Conservation (phyloP, 2,329 filamentous ascomycete species). For the Neonectria faginata region DNA sequence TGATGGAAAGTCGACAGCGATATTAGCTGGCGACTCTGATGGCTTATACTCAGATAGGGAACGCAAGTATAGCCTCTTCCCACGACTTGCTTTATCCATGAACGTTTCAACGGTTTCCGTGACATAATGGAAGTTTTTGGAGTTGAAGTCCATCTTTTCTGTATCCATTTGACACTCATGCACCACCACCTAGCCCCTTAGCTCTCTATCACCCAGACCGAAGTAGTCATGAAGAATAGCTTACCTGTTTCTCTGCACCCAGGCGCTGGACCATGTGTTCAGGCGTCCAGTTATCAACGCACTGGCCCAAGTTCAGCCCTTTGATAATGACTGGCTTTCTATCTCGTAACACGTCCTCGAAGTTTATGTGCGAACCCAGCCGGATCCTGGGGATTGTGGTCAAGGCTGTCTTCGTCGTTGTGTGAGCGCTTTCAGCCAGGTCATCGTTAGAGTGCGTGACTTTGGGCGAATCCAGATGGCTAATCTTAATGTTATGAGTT, state of each 20-base stretch:
- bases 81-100: conserved; percentile 67
- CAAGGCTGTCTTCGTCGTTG: conserved; percentile 33
- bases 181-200: conserved; percentile 70
- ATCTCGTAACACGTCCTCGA: conserved; percentile 67
- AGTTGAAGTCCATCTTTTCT: conserved; percentile 80
- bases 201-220: not conserved
- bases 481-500: conserved; percentile 19
- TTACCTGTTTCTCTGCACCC: conserved; percentile 70
- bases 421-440: not conserved
- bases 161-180: conserved; percentile 70
- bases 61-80: conserved; percentile 79
- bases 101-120: conserved; percentile 76
- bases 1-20: conserved; percentile 77
- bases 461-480: conserved; percentile 47
- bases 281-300: conserved; percentile 74
- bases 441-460: conserved; percentile 34
- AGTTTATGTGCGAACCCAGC: conserved; percentile 66
- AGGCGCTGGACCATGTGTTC: conserved; percentile 74
- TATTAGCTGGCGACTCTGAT: conserved; percentile 74
- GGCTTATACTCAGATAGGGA: conserved; percentile 78
- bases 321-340: conserved; percentile 72
- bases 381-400: conserved; percentile 62
- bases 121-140: conserved; percentile 84
- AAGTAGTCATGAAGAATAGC: conserved; percentile 20
- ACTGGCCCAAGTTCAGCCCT: conserved; percentile 74